Percentiles rank a stretch among this genome's conserved stretches.
Conservation (phyloP, 495 filamentous ascomycete species). For the Penicillium roqueforti region DNA sequence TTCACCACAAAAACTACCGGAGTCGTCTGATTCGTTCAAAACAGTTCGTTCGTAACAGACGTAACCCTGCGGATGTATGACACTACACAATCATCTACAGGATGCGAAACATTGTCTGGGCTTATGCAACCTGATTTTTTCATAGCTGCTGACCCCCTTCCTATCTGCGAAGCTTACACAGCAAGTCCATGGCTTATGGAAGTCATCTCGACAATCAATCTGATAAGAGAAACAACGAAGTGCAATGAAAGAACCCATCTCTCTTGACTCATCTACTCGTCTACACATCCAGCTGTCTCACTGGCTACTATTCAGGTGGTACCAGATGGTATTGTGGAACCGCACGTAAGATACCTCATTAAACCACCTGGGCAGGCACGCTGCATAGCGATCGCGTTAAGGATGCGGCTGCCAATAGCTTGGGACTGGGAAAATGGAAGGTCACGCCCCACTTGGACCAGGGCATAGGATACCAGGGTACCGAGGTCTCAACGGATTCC, state of each 20-base stretch:
- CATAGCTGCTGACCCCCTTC: conserved; percentile 14
- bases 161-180: conserved; percentile 8
- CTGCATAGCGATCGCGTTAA: background rate
- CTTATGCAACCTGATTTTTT: conserved; percentile 13
- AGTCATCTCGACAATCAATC: conserved; percentile 4
- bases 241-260: background rate
- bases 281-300: conserved; percentile 8
- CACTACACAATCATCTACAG: conserved; percentile 19
- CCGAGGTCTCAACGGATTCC: background rate
- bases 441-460: background rate
- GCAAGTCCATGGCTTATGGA: conserved; percentile 1
- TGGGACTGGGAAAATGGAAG: background rate
- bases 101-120: conserved; percentile 17
- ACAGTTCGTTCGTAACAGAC: conserved; percentile 5
- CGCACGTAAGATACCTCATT: conserved; percentile 4
- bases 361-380: background rate
- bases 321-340: conserved; percentile 19
- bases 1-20: background rate
- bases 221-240: background rate
- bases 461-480: background rate
- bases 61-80: conserved; percentile 21
- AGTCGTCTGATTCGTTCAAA: conserved; percentile 12
- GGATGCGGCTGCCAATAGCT: conserved; percentile 5
- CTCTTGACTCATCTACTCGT: conserved; percentile 3
- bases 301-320: conserved; percentile 15